Conservation (phyloP, 2,329 filamentous ascomycete species). For the Paecilomyces dactylethromorphus region DNA sequence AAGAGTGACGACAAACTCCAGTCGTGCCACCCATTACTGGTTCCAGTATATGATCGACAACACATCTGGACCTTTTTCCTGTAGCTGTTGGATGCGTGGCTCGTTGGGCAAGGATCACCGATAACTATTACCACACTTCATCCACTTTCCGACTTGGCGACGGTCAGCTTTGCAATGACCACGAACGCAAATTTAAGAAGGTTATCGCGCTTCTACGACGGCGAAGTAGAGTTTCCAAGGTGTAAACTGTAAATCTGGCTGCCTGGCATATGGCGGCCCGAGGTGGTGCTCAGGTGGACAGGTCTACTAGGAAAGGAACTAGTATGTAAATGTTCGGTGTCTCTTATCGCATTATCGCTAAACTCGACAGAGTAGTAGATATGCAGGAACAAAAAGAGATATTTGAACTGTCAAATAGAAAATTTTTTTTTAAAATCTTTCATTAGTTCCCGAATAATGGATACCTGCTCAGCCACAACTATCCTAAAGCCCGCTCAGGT, state of each 20-base stretch:
- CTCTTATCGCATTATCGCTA: no score
- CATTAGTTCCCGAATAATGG: neutral
- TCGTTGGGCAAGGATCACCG: neutral
- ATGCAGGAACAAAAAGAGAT: neutral
- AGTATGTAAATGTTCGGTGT: no score
- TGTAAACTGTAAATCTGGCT: no score
- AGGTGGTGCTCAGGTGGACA: no score
- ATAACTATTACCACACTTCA: neutral
- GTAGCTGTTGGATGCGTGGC: neutral
- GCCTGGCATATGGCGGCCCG: no score
- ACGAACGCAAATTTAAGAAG: neutral
- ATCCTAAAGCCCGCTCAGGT: neutral
- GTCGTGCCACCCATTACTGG: neutral
- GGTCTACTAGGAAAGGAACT: no score
- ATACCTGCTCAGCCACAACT: neutral
- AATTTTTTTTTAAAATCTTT: neutral
- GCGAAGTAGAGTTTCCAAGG: no score
- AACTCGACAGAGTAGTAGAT: neutral
- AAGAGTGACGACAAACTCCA: constrained; percentile 5
- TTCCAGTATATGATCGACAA: neutral
- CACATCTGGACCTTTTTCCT: neutral
- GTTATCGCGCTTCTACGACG: neutral
- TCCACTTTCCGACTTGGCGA: neutral
- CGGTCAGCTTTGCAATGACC: neutral
- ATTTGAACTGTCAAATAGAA: neutral